Percentiles rank a stretch among this genome's conserved stretches.
phyloP scores from a whole-genome alignment of 371 early-diverging fungal species.

The Zopfochytrium polystomum region DNA sequence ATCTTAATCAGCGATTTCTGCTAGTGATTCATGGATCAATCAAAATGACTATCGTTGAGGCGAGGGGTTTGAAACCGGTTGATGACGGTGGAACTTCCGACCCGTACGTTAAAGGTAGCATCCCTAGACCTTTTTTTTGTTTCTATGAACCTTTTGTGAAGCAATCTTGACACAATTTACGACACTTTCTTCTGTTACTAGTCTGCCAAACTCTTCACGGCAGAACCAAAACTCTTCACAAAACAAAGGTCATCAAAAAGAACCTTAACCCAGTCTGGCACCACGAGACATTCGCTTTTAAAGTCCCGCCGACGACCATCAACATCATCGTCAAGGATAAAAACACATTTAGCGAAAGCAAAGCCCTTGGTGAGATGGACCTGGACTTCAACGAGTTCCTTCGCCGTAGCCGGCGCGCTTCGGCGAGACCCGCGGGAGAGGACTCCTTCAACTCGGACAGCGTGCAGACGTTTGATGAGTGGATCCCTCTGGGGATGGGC shows the following conservation, averaged over 20 bases:
- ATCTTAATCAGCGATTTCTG: not conserved
- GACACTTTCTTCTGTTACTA: no score
- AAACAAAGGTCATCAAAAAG: no score
- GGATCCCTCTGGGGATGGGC: constrained; percentile 32
- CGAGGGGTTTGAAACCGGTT: constrained; percentile 39
- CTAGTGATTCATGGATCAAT: constrained; percentile 2
- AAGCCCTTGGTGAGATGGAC: constrained; percentile 37
- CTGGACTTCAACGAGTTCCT: constrained; percentile 37
- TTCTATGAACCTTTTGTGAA: constrained; percentile 1
- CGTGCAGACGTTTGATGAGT: constrained; percentile 34
- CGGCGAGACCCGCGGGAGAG: no score
- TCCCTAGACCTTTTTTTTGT: no score
- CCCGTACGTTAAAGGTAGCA: constrained; percentile 40
- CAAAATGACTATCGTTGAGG: constrained; percentile 33
- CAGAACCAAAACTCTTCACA: constrained; percentile 34
- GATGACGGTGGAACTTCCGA: constrained; percentile 42
- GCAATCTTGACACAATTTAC: not conserved
- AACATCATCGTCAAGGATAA: constrained; percentile 36
- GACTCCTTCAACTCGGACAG: no score
- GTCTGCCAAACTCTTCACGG: constrained; percentile 34
- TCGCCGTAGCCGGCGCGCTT: no score
- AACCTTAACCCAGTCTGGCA: constrained; percentile 39
- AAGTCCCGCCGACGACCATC: constrained; percentile 29
- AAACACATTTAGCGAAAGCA: constrained; percentile 31
- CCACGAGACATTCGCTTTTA: constrained; percentile 27